These are phyloP conservation scores for Rubus parviflorus DNA, from an alignment of 306 rosid species.

Conservation along the genomic window DNA sequence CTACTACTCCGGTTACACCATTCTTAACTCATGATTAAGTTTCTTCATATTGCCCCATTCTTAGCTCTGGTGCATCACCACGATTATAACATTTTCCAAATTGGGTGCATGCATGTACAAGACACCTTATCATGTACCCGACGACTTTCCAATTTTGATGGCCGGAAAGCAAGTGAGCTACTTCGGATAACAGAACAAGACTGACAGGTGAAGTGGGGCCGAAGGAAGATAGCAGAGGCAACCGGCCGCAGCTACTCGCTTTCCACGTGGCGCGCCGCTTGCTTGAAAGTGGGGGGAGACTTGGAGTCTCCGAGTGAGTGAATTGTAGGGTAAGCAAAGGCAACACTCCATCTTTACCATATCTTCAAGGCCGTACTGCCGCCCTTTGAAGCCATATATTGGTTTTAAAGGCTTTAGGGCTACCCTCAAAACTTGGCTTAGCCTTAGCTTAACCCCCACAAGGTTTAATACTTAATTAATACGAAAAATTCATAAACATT, in stretches of 20 bases:
- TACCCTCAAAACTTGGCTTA: neutral
- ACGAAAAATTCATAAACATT: neutral
- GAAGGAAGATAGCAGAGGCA: neutral
- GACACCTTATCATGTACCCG: neutral
- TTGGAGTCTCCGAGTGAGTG: neutral
- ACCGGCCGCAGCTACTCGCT: slow-evolving; percentile 8
- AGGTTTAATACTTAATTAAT: neutral
- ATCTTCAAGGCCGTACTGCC: slow-evolving; percentile 10
- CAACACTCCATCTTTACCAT: neutral
- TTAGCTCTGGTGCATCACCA: neutral
- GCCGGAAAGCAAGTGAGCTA: slow-evolving; percentile 11
- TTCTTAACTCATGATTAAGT: no score
- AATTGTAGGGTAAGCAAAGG: slow-evolving; percentile 18
- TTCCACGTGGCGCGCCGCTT: slow-evolving; percentile 1
- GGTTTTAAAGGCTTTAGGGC: neutral
- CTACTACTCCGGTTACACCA: neutral
- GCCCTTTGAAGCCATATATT: neutral
- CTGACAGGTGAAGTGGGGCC: slow-evolving; percentile 5
- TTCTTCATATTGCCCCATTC: no score
- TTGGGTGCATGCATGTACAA: neutral
- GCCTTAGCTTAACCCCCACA: neutral
- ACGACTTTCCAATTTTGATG: neutral
- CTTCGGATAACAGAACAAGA: neutral
- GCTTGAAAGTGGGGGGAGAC: slow-evolving; percentile 2
- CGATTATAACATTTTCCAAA: neutral